phyloP scores from a whole-genome alignment of 1,284 basidiomycete genomes.

The Sporisorium reilianum region DNA sequence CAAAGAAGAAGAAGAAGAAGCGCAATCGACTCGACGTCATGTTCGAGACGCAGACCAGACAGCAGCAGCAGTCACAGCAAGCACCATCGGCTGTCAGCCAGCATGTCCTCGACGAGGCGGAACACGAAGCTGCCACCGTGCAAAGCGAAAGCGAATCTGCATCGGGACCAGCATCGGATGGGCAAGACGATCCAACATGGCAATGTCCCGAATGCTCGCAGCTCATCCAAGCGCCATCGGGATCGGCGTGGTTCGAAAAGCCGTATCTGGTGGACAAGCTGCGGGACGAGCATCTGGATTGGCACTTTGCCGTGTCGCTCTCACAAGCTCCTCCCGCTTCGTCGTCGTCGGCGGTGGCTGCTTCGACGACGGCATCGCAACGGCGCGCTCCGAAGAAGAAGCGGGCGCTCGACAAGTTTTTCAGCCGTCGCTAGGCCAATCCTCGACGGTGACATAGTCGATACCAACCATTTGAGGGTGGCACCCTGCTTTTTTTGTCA shows the following conservation, averaged over 20 bases:
- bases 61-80: conserved; percentile 22
- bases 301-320: conserved; percentile 59
- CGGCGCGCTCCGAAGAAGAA: conserved; percentile 21
- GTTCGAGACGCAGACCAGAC: conserved; percentile 29
- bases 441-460: too few species aligned
- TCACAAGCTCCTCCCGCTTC: conserved; percentile 33
- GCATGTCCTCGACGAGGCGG: neutral
- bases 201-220: conserved; percentile 52
- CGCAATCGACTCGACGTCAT: conserved; percentile 32
- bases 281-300: conserved; percentile 60
- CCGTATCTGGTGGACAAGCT: conserved; percentile 43
- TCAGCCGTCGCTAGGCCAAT: conserved; percentile 19
- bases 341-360: neutral
- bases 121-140: neutral
- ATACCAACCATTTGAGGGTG: too few species aligned
- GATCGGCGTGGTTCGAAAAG: conserved; percentile 41
- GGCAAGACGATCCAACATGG: conserved; percentile 40
- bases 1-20: conserved; percentile 45
- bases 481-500: conserved; percentile 30
- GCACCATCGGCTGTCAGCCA: neutral
- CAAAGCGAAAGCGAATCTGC: neutral
- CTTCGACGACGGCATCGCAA: neutral
- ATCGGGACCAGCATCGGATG: conserved; percentile 10
- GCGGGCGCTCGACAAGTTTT: conserved; percentile 39
- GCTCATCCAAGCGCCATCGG: conserved; percentile 28